Evolutionary conservation across 257 asterid genomes (phyloP).

Genomic region (Mitragyna speciosa): DNA sequence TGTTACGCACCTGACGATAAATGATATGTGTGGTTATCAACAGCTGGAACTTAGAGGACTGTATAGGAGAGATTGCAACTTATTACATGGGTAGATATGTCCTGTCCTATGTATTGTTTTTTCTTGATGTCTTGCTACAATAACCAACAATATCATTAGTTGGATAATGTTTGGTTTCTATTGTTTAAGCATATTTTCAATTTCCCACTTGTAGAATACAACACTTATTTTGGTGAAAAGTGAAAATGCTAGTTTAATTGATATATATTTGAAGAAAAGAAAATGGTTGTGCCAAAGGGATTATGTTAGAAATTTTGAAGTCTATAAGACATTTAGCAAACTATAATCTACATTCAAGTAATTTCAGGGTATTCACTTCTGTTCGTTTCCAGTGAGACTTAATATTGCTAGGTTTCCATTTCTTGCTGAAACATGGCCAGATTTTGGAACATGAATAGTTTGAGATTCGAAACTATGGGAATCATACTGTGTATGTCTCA

Average conservation of each 20-base stretch:
- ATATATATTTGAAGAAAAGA: not conserved
- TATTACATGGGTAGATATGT: not conserved
- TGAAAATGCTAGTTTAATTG: not conserved
- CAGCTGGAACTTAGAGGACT: not conserved
- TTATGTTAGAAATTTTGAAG: not conserved
- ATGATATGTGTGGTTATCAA: not conserved
- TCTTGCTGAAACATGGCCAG: not conserved
- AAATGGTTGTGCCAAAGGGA: not conserved
- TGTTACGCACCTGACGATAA: too few species aligned
- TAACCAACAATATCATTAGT: not conserved
- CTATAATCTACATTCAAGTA: not conserved
- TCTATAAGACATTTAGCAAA: not conserved
- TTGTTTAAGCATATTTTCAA: too few species aligned
- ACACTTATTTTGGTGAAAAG: not conserved
- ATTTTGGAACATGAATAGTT: not conserved
- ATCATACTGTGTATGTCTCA: too few species aligned
- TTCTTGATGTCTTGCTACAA: not conserved
- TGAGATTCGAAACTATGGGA: not conserved
- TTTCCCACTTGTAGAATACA: not conserved
- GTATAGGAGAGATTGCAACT: not conserved
- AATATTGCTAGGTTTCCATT: not conserved
- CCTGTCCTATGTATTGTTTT: not conserved
- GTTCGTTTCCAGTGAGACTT: not conserved
- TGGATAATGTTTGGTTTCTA: not conserved
- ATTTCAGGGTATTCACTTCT: not conserved